A percentile compares a stretch with the other conserved stretches of the same genome.
These are phyloP conservation scores for Medicago lupulina DNA, from an alignment of 306 rosid species.

Conservation along the genomic window DNA sequence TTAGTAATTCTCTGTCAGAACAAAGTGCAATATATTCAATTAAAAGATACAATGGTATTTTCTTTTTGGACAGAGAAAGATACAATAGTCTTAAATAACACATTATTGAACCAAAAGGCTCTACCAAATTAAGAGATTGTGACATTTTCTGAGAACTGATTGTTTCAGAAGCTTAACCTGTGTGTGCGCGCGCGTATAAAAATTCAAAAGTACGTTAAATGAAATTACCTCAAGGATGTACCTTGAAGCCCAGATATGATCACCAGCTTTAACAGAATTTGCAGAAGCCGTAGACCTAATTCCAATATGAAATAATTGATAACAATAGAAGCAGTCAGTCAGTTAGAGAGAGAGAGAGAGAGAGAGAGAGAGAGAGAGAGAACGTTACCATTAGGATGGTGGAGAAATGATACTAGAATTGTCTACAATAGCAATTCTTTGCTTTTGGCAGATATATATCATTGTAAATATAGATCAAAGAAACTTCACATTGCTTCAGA, in stretches of 20 bases:
- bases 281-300: neutral
- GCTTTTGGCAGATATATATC: neutral
- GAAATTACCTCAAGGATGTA: slow-evolving; percentile 92
- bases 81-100: neutral
- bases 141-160: neutral
- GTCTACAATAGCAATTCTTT: neutral
- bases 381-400: neutral
- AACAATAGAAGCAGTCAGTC: neutral
- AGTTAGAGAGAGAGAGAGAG: too few species aligned
- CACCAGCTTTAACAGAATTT: slow-evolving; percentile 54
- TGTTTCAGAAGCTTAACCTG: slow-evolving; percentile 1
- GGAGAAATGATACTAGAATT: too few species aligned
- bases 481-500: too few species aligned
- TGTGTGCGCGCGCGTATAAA: neutral
- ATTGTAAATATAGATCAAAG: too few species aligned
- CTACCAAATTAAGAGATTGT: slow-evolving; percentile 6
- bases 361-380: neutral
- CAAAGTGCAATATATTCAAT: slow-evolving; percentile 28
- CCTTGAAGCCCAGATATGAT: slow-evolving; percentile 90
- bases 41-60: neutral
- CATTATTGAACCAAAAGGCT: slow-evolving; percentile 8
- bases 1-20: slow-evolving; percentile 89
- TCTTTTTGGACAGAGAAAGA: neutral
- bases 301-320: neutral
- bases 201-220: slow-evolving; percentile 38